Evolutionary conservation across 345 rosid species (phyloP), one percentile per base, ranked within the genome.

Genomic region (Gossypium herbaceum): DNA sequence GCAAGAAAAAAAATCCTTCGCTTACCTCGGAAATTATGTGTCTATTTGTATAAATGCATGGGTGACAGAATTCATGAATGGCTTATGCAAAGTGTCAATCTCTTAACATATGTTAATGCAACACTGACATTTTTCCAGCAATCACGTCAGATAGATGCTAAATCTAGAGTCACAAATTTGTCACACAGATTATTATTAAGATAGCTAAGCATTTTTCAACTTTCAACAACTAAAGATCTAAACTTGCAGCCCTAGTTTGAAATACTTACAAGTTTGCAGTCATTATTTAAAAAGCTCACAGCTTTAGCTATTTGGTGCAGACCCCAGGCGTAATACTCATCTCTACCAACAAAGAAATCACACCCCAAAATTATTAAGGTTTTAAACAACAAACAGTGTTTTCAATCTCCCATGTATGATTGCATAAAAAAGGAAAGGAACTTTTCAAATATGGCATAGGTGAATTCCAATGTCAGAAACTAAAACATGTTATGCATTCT

Each of bases 291-390:
- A 83, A 95, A 95, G 98, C 97, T 95, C 85, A 93, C 97, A 48
- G 97, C 99, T 84, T 95, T 95, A 81, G 96, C 88, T 80, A 93
- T 90, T 88, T 91, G 98, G 82, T 86, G 84, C 77, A 95, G 80
- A n/a, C 99, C 99, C 89, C 96, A 84, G 9, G 99, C 94, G 73
- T 86, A 95, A 85, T 95, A 95, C 81, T 93, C 99, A 85, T 93
- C 99, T 89, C 99, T 95, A 79, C 72, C 71, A 82, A n/a, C 22
- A 80, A 73, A 41, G 44, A 47, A 16, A 9, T 29, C 57, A 71
- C 52, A 65, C 17, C 61, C 66, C 20, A 58, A 43, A 76, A 43
- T 41, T 11, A 47, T 2, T n/a, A 61, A 62, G 58, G 12, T 41
- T 52, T 59, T 22, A 63, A 63, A 34, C 43, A 68, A 68, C 57